A percentile compares a stretch with the other conserved stretches of the same genome.
Conservation (phyloP, 202 grass and related monocot genomes). For the Setaria italica region DNA sequence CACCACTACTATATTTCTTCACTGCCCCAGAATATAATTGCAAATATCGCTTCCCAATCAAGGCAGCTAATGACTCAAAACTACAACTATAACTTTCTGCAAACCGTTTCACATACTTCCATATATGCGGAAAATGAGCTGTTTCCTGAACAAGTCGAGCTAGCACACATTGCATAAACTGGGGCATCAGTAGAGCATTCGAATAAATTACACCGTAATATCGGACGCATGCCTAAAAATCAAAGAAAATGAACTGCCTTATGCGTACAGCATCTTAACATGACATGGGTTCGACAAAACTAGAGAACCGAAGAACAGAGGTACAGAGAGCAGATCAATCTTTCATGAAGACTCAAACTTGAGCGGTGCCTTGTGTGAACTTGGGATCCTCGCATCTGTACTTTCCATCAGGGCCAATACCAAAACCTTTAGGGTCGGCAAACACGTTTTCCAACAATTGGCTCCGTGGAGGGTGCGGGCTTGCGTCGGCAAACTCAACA, state of each 20-base stretch:
- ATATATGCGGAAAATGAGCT: constrained; percentile 2
- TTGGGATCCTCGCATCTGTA: constrained; percentile 89
- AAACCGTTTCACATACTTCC: constrained; percentile 19
- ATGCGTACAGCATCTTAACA: constrained; percentile 37
- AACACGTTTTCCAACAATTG: constrained; percentile 94
- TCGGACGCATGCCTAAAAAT: constrained; percentile 9
- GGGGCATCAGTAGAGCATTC: not conserved
- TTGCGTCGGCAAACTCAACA: constrained; percentile 86
- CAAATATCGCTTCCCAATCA: not conserved
- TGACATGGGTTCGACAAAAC: constrained; percentile 49
- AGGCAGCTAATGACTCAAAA: not conserved
- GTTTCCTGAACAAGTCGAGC: constrained; percentile 2
- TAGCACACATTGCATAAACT: constrained; percentile 28
- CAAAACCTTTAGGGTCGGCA: constrained; percentile 89
- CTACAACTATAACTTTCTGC: not conserved
- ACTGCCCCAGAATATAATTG: not conserved
- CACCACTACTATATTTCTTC: not conserved
- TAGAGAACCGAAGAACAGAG: constrained; percentile 36
- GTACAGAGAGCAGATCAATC: constrained; percentile 21
- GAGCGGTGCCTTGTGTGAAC: constrained; percentile 84
- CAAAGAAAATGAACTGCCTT: constrained; percentile 35
- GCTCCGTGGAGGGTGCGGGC: constrained; percentile 78
- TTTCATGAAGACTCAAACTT: constrained; percentile 59
- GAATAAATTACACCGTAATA: constrained; percentile 33
- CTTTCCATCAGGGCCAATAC: constrained; percentile 83